phyloP scores from a whole-genome alignment of 148 eudicot species.

The Polygonum maritimum region DNA sequence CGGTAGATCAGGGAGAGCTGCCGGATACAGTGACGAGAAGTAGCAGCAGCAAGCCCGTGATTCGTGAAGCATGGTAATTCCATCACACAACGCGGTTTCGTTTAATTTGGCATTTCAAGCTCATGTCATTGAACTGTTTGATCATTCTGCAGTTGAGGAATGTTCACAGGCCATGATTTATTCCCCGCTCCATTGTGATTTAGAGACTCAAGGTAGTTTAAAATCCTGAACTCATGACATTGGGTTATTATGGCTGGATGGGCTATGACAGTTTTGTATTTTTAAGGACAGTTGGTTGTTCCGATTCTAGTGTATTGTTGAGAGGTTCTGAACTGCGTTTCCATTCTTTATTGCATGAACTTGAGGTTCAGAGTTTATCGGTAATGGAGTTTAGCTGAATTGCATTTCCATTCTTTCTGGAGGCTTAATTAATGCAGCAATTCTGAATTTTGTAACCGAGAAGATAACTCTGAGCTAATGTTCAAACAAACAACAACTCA shows the following conservation, averaged over 20 bases:
- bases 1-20: slow-evolving; percentile 81
- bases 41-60: neutral
- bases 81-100: neutral
- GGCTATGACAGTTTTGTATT: neutral
- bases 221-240: neutral
- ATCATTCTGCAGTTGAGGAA: neutral
- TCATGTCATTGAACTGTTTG: neutral
- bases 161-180: neutral
- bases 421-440: too few species aligned
- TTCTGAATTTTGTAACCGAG: too few species aligned
- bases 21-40: slow-evolving; percentile 69
- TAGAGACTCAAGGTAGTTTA: neutral
- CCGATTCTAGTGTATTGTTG: neutral
- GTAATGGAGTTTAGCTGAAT: too few species aligned
- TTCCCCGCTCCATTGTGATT: too few species aligned
- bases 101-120: neutral
- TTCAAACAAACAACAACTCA: too few species aligned
- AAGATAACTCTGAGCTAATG: too few species aligned
- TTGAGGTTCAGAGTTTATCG: too few species aligned
- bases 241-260: neutral
- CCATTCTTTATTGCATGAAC: too few species aligned
- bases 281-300: neutral
- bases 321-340: neutral
- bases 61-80: neutral
- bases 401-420: too few species aligned